phyloP scores from a whole-genome alignment of 1,139 yeast species.

The Candida sanyaensis region DNA sequence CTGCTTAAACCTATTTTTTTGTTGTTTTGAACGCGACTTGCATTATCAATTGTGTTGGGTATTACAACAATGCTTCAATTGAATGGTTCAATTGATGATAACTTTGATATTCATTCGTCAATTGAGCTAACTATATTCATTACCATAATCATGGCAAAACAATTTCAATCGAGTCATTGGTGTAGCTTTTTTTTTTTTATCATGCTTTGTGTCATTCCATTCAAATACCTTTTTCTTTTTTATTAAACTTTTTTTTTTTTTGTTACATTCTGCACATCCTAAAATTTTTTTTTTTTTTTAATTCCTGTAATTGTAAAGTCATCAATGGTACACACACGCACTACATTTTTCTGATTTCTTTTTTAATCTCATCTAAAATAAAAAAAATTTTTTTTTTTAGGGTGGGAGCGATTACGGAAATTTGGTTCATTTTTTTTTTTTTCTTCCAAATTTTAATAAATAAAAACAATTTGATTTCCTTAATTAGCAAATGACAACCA shows the following conservation, averaged over 20 bases:
- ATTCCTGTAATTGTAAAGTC: background rate
- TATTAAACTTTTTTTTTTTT: background rate
- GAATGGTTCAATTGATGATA: background rate
- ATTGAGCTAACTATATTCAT: background rate
- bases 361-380: background rate
- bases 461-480: background rate
- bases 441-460: background rate
- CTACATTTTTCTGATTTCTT: background rate
- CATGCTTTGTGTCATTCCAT: too few species aligned
- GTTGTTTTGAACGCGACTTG: background rate
- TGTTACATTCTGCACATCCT: background rate
- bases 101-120: background rate
- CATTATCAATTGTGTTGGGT: background rate
- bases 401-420: background rate
- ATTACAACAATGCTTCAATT: background rate
- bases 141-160: too few species aligned
- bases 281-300: too few species aligned
- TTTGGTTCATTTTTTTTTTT: too few species aligned
- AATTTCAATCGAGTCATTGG: too few species aligned
- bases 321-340: too few species aligned
- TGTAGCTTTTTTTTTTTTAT: too few species aligned
- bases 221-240: background rate
- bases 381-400: background rate
- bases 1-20: background rate
- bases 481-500: background rate